These are phyloP conservation scores for Trichosporon asahii DNA, from an alignment of 1,284 basidiomycete genomes.

Conservation along the genomic window DNA sequence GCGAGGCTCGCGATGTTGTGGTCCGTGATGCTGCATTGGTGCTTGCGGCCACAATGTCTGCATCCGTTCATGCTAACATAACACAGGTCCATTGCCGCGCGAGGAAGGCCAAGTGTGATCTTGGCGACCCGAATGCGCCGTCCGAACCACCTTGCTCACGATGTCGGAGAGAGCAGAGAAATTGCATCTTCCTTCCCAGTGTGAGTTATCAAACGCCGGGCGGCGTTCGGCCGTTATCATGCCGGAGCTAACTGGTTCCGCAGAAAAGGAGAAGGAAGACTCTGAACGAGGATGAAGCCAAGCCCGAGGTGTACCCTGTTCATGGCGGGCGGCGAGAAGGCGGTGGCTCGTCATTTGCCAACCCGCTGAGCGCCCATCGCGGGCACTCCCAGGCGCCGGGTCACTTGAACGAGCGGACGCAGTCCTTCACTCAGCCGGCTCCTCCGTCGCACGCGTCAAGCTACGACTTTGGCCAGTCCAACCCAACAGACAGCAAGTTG, in stretches of 20 bases:
- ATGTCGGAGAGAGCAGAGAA: conserved; percentile 52
- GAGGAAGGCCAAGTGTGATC: conserved; percentile 54
- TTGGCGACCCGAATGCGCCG: conserved; percentile 53
- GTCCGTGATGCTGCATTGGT: background rate
- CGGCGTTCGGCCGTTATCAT: background rate
- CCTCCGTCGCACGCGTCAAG: background rate
- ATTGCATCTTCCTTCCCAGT: conserved; percentile 52
- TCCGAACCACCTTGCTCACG: conserved; percentile 53
- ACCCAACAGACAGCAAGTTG: conserved; percentile 9
- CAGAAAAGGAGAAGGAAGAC: conserved; percentile 44
- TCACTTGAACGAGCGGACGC: background rate
- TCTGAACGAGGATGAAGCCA: conserved; percentile 22
- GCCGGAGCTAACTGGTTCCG: background rate
- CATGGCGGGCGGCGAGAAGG: conserved; percentile 2
- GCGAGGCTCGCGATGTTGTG: background rate
- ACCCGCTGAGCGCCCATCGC: background rate
- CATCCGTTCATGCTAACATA: background rate
- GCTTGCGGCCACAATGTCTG: too few species aligned
- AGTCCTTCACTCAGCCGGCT: background rate
- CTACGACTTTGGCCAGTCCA: conserved; percentile 6
- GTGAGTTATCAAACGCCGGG: conserved; percentile 27
- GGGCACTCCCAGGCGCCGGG: background rate
- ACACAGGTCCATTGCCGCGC: conserved; percentile 47
- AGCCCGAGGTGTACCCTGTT: conserved; percentile 27
- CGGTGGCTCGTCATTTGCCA: background rate